phyloP scores from a whole-genome alignment of 768 basidiomycete genomes.

The Hortiboletus flavorubellus region DNA sequence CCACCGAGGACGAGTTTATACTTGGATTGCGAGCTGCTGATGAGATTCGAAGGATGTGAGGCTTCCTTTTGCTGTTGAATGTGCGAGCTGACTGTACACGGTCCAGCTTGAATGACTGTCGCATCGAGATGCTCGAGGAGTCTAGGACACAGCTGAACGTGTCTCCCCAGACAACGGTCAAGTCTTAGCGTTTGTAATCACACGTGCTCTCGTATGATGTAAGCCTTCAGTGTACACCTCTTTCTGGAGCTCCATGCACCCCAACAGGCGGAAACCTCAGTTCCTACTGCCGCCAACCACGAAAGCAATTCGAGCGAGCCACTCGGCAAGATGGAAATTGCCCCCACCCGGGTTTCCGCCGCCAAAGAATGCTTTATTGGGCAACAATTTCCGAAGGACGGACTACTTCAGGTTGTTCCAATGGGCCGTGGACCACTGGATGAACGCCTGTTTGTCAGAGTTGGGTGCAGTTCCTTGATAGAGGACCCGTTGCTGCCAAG shows the following conservation, averaged over 20 bases:
- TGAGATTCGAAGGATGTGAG: slow-evolving; percentile 59
- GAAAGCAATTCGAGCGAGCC: no score
- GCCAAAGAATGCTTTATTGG: no score
- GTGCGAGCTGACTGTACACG: neutral
- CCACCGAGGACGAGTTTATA: slow-evolving; percentile 65
- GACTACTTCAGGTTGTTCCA: no score
- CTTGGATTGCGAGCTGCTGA: slow-evolving; percentile 58
- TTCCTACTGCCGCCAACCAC: no score
- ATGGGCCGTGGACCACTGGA: no score
- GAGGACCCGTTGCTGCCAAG: slow-evolving; percentile 14
- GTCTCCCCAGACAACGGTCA: slow-evolving; percentile 16
- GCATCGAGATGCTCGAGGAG: slow-evolving; percentile 59
- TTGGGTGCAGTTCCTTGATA: no score
- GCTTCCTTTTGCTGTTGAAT: neutral
- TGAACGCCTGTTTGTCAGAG: no score
- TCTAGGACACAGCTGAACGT: slow-evolving; percentile 44
- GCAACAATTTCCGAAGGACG: no score
- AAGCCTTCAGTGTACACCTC: slow-evolving; percentile 43
- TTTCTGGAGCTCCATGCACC: slow-evolving; percentile 41
- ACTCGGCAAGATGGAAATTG: no score
- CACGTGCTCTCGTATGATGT: slow-evolving; percentile 31
- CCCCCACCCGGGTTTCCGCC: no score
- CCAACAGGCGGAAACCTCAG: no score
- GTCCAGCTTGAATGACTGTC: slow-evolving; percentile 58
- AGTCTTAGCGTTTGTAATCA: neutral